A percentile compares a stretch with the other conserved stretches of the same genome.
Conservation (phyloP, 768 basidiomycete species). For the Pleurotus ostreatus region DNA sequence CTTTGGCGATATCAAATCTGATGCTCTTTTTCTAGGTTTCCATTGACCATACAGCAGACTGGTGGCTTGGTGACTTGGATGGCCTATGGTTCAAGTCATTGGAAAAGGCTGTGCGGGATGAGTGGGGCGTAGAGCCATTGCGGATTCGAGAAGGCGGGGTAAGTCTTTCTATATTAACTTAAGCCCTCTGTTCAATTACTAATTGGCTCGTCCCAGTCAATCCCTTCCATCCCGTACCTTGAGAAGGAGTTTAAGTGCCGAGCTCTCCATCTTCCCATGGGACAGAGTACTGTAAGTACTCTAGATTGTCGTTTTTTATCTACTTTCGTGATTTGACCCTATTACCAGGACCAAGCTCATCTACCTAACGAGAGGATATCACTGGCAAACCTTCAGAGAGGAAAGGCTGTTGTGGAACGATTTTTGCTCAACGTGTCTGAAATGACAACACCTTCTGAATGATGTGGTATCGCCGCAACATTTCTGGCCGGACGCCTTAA, state of each 20-base stretch:
- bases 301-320: too few species aligned
- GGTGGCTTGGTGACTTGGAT: slow-evolving; percentile 93
- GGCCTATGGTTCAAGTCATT: slow-evolving; percentile 85
- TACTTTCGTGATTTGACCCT: slow-evolving; percentile 2
- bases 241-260: slow-evolving; percentile 89
- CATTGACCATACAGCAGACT: slow-evolving; percentile 83
- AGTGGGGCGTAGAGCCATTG: slow-evolving; percentile 85
- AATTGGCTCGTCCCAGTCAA: slow-evolving; percentile 51
- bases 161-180: slow-evolving; percentile 22
- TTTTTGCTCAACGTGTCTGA: slow-evolving; percentile 58
- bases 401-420: slow-evolving; percentile 72
- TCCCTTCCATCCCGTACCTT: slow-evolving; percentile 90
- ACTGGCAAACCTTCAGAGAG: slow-evolving; percentile 72
- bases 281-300: slow-evolving; percentile 74
- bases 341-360: slow-evolving; percentile 79
- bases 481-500: too few species aligned
- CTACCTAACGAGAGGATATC: slow-evolving; percentile 91
- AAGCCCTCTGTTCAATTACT: slow-evolving; percentile 1
- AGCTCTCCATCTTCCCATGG: slow-evolving; percentile 91
- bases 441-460: slow-evolving; percentile 5
- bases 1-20: neutral
- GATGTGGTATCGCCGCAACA: too few species aligned
- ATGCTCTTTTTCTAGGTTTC: slow-evolving; percentile 45
- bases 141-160: slow-evolving; percentile 93
- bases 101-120: slow-evolving; percentile 75